Evolutionary conservation across 2,329 filamentous ascomycete species (phyloP), one percentile per base, ranked within the genome.

Genomic region (Calonectria naviculata): DNA sequence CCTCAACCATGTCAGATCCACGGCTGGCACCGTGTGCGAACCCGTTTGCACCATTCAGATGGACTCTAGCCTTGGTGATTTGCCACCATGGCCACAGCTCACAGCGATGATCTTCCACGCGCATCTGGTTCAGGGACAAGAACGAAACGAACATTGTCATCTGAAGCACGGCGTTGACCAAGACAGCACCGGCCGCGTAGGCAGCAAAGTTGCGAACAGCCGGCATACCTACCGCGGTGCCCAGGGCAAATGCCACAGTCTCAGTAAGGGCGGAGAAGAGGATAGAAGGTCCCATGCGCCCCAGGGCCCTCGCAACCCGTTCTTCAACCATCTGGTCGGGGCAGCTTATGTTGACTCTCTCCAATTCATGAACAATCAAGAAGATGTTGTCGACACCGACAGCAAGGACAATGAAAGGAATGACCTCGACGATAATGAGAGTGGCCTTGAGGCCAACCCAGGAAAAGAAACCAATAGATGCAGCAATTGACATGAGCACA

Each of bases 381-480:
- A 99, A 99, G 78, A 99, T 98, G 80, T 99, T 99, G 88, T 99
- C 97, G 3, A 99, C 97, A 54, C 97, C 97, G 31, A 99, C 95
- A 15, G 97, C 97, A 24, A 99, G 86, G 12, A 99, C 96, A 74
- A 99, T 92, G 83, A 99, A 99, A 0, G 97, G 97, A 74, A 99
- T 99, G 72, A 99, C 97, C 81, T 99, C 97, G 5, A 97, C 96
- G 72, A 99, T 99, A 79, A 99, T 99, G 75, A 99, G 87, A 0
- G 97, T 99, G 17, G 96, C 97, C 84, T 97, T 98, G 79, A 99
- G 90, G 1, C 95, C 95, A 42, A 92, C 90, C 81, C 95, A 97
- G 1, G 97, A 98, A 80, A 98, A 99, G 47, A 99, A 87, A 0
- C 97, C 97, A 65, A 99, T 96, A 0, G 96, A 98, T 1, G 97